These are phyloP conservation scores for Trichomonas gallinae DNA, from an alignment of 208 protist species.

Conservation along the genomic window DNA sequence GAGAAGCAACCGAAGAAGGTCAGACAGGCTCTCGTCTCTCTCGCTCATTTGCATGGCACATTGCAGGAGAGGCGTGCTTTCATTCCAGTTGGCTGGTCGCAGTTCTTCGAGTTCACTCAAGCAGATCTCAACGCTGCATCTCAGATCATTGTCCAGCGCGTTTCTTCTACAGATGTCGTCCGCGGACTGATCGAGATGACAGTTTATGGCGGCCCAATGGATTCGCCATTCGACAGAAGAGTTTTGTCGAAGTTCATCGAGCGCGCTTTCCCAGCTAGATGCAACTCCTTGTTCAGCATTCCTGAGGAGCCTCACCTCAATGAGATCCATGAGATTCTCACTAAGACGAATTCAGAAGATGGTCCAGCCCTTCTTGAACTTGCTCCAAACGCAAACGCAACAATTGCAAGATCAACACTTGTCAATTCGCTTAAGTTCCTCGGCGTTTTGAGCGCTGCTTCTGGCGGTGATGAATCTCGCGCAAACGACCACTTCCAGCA, in stretches of 20 bases:
- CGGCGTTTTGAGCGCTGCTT: neutral
- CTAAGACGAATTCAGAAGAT: neutral
- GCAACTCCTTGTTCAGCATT: neutral
- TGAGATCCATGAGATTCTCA: neutral
- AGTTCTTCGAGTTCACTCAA: slow-evolving; percentile 82
- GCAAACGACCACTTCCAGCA: neutral
- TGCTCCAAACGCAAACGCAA: neutral
- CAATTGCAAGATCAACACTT: neutral
- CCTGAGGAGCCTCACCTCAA: neutral
- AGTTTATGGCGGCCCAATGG: neutral
- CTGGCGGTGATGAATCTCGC: neutral
- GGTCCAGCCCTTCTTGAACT: neutral
- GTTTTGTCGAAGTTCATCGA: neutral
- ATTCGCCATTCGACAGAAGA: neutral
- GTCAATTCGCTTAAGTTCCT: neutral
- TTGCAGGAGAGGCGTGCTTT: slow-evolving; percentile 84
- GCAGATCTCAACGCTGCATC: slow-evolving; percentile 68
- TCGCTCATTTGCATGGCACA: slow-evolving; percentile 74
- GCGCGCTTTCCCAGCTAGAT: neutral
- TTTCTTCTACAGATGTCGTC: neutral
- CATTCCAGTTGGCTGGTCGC: slow-evolving; percentile 85
- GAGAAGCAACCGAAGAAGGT: neutral
- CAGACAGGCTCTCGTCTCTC: slow-evolving; percentile 49
- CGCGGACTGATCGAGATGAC: neutral
- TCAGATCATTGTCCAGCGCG: slow-evolving; percentile 2